Conservation (phyloP, 352 stramenopile genomes). For the Globisporangium uncinulatum region DNA sequence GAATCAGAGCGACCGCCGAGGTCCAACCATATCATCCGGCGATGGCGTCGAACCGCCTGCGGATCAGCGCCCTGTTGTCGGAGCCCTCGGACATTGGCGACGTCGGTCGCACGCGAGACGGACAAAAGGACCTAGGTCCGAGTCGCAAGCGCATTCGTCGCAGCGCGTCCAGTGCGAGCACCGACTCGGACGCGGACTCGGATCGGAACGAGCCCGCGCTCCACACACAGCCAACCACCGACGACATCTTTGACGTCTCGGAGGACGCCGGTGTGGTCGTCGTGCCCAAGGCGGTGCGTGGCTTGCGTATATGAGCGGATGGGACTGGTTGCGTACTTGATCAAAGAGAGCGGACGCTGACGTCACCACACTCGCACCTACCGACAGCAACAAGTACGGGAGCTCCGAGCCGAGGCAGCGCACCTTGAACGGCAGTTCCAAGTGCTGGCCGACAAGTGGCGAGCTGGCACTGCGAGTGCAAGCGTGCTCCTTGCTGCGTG, state of each 20-base stretch:
- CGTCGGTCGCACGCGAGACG: not conserved
- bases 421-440: not conserved
- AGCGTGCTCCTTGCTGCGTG: conserved; percentile 31
- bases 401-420: conserved; percentile 2
- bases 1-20: too few relatives aligned
- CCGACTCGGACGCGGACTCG: not conserved
- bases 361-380: not conserved
- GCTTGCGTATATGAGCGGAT: too few relatives aligned
- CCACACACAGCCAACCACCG: not conserved
- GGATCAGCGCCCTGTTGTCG: not conserved
- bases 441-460: conserved; percentile 24
- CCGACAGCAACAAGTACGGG: not conserved
- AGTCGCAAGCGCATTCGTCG: not conserved
- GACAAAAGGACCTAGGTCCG: not conserved
- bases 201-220: not conserved
- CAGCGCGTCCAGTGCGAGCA: not conserved
- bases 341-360: not conserved
- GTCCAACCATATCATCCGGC: too few relatives aligned
- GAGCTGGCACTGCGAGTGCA: conserved; percentile 21
- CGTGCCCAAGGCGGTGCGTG: conserved; percentile 1
- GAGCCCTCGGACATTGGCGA: not conserved
- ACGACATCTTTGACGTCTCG: not conserved
- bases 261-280: not conserved
- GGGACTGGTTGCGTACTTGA: too few relatives aligned
- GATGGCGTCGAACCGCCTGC: not conserved